A percentile compares a stretch with the other conserved stretches of the same genome.
phyloP scores from a whole-genome alignment of 495 filamentous ascomycete genomes.

The Tirmania nivea region DNA sequence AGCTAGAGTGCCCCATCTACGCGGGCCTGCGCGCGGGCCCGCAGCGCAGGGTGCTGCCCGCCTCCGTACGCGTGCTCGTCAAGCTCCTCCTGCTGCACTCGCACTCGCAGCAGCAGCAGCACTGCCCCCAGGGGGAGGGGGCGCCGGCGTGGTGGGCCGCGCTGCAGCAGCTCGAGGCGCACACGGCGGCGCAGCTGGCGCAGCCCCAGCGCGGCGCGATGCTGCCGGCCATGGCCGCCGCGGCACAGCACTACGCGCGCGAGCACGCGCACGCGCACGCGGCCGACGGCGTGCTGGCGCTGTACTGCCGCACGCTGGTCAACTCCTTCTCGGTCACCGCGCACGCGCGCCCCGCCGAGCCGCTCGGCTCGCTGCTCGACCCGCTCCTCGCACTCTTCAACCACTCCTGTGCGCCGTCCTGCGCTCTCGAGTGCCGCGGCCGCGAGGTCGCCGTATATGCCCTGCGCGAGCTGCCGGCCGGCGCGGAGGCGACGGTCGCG shows the following conservation, averaged over 20 bases:
- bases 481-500: conserved; percentile 38
- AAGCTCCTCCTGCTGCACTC: conserved; percentile 29
- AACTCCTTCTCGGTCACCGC: conserved; percentile 42
- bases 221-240: conserved; percentile 31
- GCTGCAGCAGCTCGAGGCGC: conserved; percentile 20
- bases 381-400: conserved; percentile 37
- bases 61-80: conserved; percentile 32
- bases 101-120: too few relatives aligned
- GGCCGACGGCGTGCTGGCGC: too few relatives aligned
- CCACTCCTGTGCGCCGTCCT: conserved; percentile 50
- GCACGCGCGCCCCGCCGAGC: conserved; percentile 16
- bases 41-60: conserved; percentile 31
- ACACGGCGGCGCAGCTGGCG: conserved; percentile 28
- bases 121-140: too few relatives aligned
- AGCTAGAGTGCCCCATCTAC: conserved; percentile 36
- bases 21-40: conserved; percentile 3
- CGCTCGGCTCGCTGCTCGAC: conserved; percentile 41
- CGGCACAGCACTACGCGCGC: conserved; percentile 25
- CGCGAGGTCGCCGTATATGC: conserved; percentile 22
- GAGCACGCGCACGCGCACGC: too few relatives aligned
- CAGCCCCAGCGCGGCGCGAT: conserved; percentile 23
- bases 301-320: conserved; percentile 24
- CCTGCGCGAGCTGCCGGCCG: conserved; percentile 15
- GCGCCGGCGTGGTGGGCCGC: conserved; percentile 3
- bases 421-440: conserved; percentile 40